Evolutionary conservation across 176 grass and related monocot species (phyloP).

Genomic region (Bromus sterilis): DNA sequence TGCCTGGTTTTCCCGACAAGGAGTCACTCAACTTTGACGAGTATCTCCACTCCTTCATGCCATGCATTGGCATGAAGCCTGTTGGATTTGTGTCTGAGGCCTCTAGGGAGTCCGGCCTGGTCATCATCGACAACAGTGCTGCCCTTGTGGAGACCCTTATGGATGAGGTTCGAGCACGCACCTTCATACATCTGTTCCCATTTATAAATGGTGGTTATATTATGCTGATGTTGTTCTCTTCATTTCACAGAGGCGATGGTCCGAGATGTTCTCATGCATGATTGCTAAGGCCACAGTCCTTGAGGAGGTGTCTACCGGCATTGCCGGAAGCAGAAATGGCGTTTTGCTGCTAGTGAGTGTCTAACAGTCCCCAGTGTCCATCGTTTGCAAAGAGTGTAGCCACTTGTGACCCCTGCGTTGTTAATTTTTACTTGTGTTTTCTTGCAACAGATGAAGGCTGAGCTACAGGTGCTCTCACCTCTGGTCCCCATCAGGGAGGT

Average conservation of each 20-base stretch:
- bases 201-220: not conserved
- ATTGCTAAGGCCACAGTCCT: constrained; percentile 65
- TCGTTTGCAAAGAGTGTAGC: not conserved
- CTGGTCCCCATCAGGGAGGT: constrained; percentile 79
- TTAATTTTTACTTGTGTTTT: not conserved
- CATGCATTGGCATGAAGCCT: constrained; percentile 60
- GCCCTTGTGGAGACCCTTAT: constrained; percentile 86
- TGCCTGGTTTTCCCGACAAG: constrained; percentile 27
- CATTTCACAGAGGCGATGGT: constrained; percentile 62
- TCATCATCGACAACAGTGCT: constrained; percentile 62
- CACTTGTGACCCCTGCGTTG: not conserved
- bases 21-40: constrained; percentile 74
- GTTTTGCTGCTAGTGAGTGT: constrained; percentile 70
- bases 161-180: constrained; percentile 40
- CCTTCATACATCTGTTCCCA: not conserved
- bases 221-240: constrained; percentile 12
- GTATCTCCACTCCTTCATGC: constrained; percentile 42
- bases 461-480: constrained; percentile 90
- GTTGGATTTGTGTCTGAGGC: constrained; percentile 66
- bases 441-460: constrained; percentile 74
- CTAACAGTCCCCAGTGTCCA: not conserved
- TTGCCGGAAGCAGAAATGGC: constrained; percentile 83
- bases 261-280: constrained; percentile 91
- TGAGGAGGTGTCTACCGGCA: constrained; percentile 71
- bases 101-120: constrained; percentile 57